phyloP scores from a whole-genome alignment of 2,329 filamentous ascomycete genomes.

The Alternaria conjuncta region DNA sequence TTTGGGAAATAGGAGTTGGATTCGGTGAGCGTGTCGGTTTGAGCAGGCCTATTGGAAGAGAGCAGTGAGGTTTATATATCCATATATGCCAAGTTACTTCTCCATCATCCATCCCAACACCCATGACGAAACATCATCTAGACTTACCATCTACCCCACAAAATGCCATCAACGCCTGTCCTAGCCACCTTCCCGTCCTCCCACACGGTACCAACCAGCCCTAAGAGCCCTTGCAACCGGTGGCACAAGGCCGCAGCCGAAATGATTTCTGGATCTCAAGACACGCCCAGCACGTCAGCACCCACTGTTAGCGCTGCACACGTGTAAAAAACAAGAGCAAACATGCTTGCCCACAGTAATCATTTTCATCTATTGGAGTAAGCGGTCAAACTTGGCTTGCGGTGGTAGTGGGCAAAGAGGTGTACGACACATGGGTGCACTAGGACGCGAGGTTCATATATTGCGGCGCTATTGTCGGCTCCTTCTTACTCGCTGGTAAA shows the following conservation, averaged over 20 bases:
- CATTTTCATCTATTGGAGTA: neutral
- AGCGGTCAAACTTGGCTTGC: neutral
- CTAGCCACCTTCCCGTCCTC: neutral
- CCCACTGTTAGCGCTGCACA: neutral
- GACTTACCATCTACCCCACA: conserved; percentile 6
- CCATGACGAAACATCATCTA: neutral
- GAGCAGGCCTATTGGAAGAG: neutral
- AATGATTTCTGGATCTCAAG: conserved; percentile 1
- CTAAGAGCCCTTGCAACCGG: conserved; percentile 14
- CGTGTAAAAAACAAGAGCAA: neutral
- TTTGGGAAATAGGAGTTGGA: neutral
- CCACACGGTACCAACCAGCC: neutral
- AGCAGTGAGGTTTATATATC: conserved; percentile 4
- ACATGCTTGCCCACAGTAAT: neutral
- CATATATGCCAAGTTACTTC: neutral
- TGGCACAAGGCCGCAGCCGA: conserved; percentile 8
- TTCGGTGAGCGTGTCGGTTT: neutral
- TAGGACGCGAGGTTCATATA: conserved; percentile 11
- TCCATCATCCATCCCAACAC: neutral
- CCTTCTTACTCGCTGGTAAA: neutral
- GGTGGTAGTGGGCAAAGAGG: neutral
- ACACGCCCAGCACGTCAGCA: neutral
- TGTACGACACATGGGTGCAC: neutral
- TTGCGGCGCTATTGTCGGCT: conserved; percentile 5
- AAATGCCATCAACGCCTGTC: neutral